Percentiles rank a stretch among this genome's conserved stretches.
These are phyloP conservation scores for Penicillium ochrochloron DNA, from an alignment of 495 filamentous ascomycete species.

Conservation along the genomic window DNA sequence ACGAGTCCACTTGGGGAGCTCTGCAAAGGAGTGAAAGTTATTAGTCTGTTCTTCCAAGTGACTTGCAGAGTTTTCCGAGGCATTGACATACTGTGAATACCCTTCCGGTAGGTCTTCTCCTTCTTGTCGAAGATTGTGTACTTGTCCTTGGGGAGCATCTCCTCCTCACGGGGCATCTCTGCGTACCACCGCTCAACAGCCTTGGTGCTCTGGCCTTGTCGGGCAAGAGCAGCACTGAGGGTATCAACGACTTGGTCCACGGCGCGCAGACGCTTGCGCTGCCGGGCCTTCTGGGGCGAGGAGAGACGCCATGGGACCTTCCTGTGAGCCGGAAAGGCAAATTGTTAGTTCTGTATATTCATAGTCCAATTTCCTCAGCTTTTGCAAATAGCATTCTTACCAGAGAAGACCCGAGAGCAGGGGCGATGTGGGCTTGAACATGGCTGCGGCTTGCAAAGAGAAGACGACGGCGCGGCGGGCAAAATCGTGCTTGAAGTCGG, in stretches of 20 bases:
- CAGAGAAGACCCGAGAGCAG: conserved; percentile 83
- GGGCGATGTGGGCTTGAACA: conserved; percentile 77
- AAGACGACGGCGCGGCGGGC: conserved; percentile 19
- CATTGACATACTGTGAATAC: conserved; percentile 85
- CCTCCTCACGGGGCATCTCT: conserved; percentile 94
- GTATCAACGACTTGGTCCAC: conserved; percentile 84
- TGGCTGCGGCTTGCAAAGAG: conserved; percentile 26
- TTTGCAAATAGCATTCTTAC: conserved; percentile 45
- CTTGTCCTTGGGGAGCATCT: conserved; percentile 96
- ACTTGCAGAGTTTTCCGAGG: not conserved
- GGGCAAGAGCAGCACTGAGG: conserved; percentile 73
- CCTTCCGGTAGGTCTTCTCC: conserved; percentile 93
- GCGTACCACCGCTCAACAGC: conserved; percentile 84
- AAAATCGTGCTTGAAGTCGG: conserved; percentile 39
- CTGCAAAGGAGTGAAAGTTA: conserved; percentile 43
- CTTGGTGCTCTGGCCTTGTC: conserved; percentile 69
- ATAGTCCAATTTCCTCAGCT: conserved; percentile 8
- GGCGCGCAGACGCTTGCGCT: conserved; percentile 80
- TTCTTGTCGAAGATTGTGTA: conserved; percentile 98
- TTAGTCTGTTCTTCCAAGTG: not conserved
- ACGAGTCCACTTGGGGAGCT: conserved; percentile 94
- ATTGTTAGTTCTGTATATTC: conserved; percentile 18
- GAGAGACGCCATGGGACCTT: conserved; percentile 99
- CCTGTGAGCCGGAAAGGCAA: conserved; percentile 54
- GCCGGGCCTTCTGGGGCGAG: conserved; percentile 83